Conservation (phyloP, 2,329 filamentous ascomycete species). For the Ophiostoma sp. region DNA sequence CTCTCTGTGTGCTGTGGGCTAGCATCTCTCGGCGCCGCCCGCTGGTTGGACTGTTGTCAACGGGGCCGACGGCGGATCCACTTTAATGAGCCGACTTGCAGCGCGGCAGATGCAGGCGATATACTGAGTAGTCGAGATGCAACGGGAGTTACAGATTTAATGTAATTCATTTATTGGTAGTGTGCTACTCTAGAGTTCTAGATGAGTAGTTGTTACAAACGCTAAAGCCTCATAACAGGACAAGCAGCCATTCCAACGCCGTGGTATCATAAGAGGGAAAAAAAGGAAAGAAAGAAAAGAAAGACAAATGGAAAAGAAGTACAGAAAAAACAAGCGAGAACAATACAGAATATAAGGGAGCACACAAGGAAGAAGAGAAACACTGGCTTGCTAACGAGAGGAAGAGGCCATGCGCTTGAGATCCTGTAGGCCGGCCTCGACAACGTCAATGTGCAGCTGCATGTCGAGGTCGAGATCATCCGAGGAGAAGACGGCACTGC, state of each 20-base stretch:
- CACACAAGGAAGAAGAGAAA: neutral
- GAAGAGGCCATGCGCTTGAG: slow-evolving; percentile 7
- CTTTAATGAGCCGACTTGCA: neutral
- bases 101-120: neutral
- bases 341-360: neutral
- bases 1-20: neutral
- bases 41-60: slow-evolving; percentile 2
- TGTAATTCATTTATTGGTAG: neutral
- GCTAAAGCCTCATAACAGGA: neutral
- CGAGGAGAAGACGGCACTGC: neutral
- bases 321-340: neutral
- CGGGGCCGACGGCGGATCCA: neutral
- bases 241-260: neutral
- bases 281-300: neutral
- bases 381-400: neutral
- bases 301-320: neutral
- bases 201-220: neutral
- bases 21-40: slow-evolving; percentile 2
- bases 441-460: slow-evolving; percentile 23
- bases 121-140: neutral
- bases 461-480: slow-evolving; percentile 19
- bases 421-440: slow-evolving; percentile 22
- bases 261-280: slow-evolving; percentile 10
- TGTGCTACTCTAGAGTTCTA: neutral
- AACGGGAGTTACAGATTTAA: neutral